Percentiles rank a stretch among this genome's conserved stretches.
phyloP scores from a whole-genome alignment of 179 eudicot species.

The Beta macrorhiza region DNA sequence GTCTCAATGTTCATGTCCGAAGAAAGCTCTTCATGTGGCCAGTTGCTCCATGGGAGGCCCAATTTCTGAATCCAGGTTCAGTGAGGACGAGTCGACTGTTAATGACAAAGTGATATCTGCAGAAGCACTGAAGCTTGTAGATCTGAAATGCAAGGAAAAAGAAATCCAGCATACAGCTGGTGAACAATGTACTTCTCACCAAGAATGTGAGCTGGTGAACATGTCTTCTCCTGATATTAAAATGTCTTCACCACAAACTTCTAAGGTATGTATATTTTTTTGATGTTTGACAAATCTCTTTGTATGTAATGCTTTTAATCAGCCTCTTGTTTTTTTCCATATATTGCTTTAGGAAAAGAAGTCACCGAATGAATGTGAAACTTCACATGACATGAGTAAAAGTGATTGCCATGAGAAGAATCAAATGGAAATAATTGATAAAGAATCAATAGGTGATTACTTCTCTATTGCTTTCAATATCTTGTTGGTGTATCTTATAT shows the following conservation, averaged over 20 bases:
- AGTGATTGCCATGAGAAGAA: slow-evolving; percentile 19
- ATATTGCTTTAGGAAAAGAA: slow-evolving; percentile 11
- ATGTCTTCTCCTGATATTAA: slow-evolving; percentile 25
- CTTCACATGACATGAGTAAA: slow-evolving; percentile 10
- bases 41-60: slow-evolving; percentile 14
- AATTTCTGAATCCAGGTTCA: neutral
- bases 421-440: slow-evolving; percentile 7
- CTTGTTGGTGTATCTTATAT: neutral
- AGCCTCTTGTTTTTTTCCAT: neutral
- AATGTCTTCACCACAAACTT: slow-evolving; percentile 24
- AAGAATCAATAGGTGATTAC: slow-evolving; percentile 22
- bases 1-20: slow-evolving; percentile 35
- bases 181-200: no score
- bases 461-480: slow-evolving; percentile 3
- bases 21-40: slow-evolving; percentile 12
- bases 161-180: no score
- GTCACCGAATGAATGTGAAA: slow-evolving; percentile 12
- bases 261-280: slow-evolving; percentile 31
- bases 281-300: neutral
- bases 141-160: no score
- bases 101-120: neutral
- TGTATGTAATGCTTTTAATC: neutral
- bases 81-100: neutral
- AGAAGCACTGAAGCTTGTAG: no score
- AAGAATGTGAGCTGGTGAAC: no score